phyloP scores from a whole-genome alignment of 257 asterid genomes.

The Solanum commersonii region DNA sequence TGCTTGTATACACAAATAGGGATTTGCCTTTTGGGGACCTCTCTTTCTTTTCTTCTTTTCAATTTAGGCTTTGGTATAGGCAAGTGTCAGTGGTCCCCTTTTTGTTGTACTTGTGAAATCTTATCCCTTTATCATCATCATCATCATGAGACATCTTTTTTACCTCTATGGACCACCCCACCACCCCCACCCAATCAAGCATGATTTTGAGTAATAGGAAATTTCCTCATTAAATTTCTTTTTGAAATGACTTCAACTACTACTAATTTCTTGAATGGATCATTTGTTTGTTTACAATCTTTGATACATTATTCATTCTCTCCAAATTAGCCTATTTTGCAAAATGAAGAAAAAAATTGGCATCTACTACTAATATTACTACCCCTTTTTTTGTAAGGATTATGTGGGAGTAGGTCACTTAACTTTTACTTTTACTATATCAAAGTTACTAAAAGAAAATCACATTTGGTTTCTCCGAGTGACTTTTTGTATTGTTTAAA shows the following conservation, averaged over 20 bases:
- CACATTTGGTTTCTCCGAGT: neutral
- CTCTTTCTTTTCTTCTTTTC: neutral
- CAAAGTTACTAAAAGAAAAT: neutral
- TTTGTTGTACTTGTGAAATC: conserved; percentile 7
- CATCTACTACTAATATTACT: neutral
- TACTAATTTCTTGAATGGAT: neutral
- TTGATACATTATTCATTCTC: neutral
- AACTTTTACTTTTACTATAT: neutral
- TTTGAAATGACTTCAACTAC: neutral
- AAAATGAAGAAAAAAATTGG: neutral
- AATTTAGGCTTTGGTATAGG: neutral
- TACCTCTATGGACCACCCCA: neutral
- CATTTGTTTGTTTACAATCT: neutral
- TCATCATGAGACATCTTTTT: neutral
- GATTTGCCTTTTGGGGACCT: neutral
- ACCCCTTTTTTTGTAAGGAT: neutral
- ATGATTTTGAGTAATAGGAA: neutral
- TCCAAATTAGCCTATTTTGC: neutral
- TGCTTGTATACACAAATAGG: neutral
- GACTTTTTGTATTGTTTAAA: neutral
- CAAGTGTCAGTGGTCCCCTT: conserved; percentile 6
- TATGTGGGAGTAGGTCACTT: neutral
- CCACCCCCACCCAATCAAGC: neutral
- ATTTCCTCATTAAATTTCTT: neutral
- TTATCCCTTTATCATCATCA: conserved; percentile 2